Conservation (phyloP, 192 early-diverging fungal genomes). For the Mycoemilia scoparia region DNA sequence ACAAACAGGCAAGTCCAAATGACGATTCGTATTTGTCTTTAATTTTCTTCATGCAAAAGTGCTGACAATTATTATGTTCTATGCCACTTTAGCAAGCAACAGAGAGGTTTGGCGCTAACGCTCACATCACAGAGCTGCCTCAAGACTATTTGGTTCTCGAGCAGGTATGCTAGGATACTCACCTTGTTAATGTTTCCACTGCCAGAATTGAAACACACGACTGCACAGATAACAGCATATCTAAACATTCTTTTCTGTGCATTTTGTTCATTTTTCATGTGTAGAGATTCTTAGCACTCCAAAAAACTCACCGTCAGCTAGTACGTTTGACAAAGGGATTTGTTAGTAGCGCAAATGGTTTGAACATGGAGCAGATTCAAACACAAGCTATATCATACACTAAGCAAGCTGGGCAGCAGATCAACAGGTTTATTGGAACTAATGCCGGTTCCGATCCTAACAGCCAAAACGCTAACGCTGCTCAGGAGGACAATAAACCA, state of each 20-base stretch:
- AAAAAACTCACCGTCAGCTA: too few relatives aligned
- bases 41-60: neutral
- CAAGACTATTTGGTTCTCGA: constrained; percentile 85
- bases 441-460: constrained; percentile 64
- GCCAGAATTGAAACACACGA: neutral
- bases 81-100: constrained; percentile 51
- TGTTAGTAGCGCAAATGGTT: too few relatives aligned
- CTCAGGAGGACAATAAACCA: constrained; percentile 20
- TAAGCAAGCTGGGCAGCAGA: too few relatives aligned
- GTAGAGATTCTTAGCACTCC: too few relatives aligned
- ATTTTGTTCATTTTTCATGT: too few relatives aligned
- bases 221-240: neutral
- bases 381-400: too few relatives aligned
- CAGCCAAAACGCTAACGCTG: constrained; percentile 49
- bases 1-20: constrained; percentile 24
- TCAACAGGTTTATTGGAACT: neutral
- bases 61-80: constrained; percentile 1
- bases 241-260: too few relatives aligned
- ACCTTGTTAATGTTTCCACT: constrained; percentile 5
- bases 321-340: too few relatives aligned
- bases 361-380: too few relatives aligned
- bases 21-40: too few relatives aligned
- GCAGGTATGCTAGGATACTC: constrained; percentile 24
- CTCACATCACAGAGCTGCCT: constrained; percentile 83
- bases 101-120: constrained; percentile 63